Evolutionary conservation across 257 asterid genomes (phyloP).

Genomic region (Linderniella brevidens): DNA sequence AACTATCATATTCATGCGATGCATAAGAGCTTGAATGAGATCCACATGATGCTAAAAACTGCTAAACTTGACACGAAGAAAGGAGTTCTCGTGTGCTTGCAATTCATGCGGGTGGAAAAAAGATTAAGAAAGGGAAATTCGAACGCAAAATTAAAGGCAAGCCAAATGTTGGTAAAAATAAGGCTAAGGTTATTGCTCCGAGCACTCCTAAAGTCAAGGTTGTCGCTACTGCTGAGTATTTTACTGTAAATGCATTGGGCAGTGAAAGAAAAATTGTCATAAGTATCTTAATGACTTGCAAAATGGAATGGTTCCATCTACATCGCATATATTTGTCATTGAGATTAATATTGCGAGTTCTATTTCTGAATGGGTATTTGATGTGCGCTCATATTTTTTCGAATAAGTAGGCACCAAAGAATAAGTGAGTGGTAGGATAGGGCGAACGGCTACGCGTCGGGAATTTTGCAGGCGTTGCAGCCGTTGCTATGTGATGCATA

Average conservation of each 20-base stretch:
- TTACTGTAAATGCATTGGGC: background rate
- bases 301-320: background rate
- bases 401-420: background rate
- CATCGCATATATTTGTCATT: background rate
- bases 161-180: too few relatives aligned
- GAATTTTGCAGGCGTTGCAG: slow-evolving; percentile 5
- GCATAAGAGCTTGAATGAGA: too few relatives aligned
- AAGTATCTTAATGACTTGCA: slow-evolving; percentile 3
- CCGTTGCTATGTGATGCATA: slow-evolving; percentile 2
- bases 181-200: background rate
- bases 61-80: too few relatives aligned
- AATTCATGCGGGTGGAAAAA: too few relatives aligned
- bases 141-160: too few relatives aligned
- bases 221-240: background rate
- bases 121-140: too few relatives aligned
- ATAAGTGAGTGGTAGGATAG: background rate
- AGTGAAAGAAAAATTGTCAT: slow-evolving; percentile 1
- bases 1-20: too few relatives aligned
- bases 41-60: too few relatives aligned
- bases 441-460: slow-evolving; percentile 4
- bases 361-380: slow-evolving; percentile 1
- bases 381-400: background rate
- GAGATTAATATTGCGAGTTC: background rate
- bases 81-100: too few relatives aligned
- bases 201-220: too few relatives aligned